Percentiles rank a stretch among this genome's conserved stretches.
Conservation (phyloP, 495 filamentous ascomycete species). For the Hamigera avellanea region DNA sequence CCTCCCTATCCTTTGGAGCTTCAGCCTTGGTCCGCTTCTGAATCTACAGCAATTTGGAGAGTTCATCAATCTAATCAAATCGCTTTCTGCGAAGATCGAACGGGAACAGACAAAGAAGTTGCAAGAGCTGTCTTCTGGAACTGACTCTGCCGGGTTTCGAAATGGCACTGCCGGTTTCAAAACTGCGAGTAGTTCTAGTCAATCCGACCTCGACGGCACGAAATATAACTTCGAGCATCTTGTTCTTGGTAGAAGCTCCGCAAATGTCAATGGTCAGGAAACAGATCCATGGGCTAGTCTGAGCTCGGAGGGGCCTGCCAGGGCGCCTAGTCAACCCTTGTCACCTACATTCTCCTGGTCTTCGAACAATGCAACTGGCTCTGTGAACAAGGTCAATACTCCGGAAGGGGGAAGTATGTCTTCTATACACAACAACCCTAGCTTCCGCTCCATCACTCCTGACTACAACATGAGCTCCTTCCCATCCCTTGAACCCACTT, state of each 20-base stretch:
- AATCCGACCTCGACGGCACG: constrained; percentile 25
- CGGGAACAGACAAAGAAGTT: constrained; percentile 79
- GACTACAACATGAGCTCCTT: constrained; percentile 39
- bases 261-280: constrained; percentile 18
- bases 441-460: constrained; percentile 39
- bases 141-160: constrained; percentile 26
- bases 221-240: constrained; percentile 75
- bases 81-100: constrained; percentile 68
- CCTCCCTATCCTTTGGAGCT: constrained; percentile 79
- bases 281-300: constrained; percentile 23
- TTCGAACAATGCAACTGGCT: constrained; percentile 13
- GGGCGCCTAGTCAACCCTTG: constrained; percentile 12
- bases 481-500: constrained; percentile 33
- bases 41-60: constrained; percentile 76
- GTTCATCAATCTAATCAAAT: constrained; percentile 81
- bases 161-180: constrained; percentile 19
- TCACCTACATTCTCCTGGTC: constrained; percentile 40
- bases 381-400: constrained; percentile 11
- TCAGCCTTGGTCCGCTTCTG: constrained; percentile 81
- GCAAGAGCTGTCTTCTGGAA: constrained; percentile 58
- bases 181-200: constrained; percentile 9
- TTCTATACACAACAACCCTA: constrained; percentile 14
- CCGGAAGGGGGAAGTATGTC: neutral
- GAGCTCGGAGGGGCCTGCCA: constrained; percentile 20
- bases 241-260: constrained; percentile 53